Evolutionary conservation across 139 green algal species (phyloP), one percentile per base, ranked within the genome.

Genomic region (Chlamydomonas asymmetrica): DNA sequence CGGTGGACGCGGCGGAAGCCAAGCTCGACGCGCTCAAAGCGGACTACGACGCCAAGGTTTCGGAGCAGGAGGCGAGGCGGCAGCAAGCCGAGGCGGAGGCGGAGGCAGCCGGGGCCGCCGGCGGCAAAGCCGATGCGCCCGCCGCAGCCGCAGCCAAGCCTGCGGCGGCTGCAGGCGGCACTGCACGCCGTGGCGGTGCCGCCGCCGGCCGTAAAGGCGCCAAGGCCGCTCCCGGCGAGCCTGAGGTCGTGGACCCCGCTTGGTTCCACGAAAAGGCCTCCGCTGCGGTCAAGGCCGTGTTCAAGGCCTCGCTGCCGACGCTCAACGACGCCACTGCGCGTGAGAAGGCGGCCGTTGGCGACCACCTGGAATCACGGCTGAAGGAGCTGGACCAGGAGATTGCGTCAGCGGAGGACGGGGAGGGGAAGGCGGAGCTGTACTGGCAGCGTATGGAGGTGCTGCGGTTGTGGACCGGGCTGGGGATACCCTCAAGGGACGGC

Each of bases 21-120:
- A 32, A 23, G 39, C 31, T 77, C n/a, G 34, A 41, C 37, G 9
- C 27, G 18, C 29, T 77, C 2, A 4, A 59, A 1, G n/a, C 59
- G 1, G 71, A 77, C 32, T 25, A 70, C 59, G 71, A 77, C 59
- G 71, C 71, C 27, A 77, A 77, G 71, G n/a, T n/a, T n/a, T n/a
- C n/a, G n/a, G n/a, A n/a, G n/a, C n/a, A n/a, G n/a, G n/a, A n/a
- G n/a, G n/a, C n/a, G n/a, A n/a, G n/a, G n/a, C n/a, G n/a, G n/a
- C n/a, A n/a, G n/a, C n/a, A n/a, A n/a, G 29, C 23, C 27, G 69
- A 38, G 37, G 69, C 54, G 54, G 54, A 75, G 40, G 54, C 66
- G 3, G 66, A 48, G 4, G 54, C 27, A 7, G 38, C 5, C 4
- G 40, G 35, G 54, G 65, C 65, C 0, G 50, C 67, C 7, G 66